Conservation (phyloP, 2,329 filamentous ascomycete species). For the Alternaria sp. region DNA sequence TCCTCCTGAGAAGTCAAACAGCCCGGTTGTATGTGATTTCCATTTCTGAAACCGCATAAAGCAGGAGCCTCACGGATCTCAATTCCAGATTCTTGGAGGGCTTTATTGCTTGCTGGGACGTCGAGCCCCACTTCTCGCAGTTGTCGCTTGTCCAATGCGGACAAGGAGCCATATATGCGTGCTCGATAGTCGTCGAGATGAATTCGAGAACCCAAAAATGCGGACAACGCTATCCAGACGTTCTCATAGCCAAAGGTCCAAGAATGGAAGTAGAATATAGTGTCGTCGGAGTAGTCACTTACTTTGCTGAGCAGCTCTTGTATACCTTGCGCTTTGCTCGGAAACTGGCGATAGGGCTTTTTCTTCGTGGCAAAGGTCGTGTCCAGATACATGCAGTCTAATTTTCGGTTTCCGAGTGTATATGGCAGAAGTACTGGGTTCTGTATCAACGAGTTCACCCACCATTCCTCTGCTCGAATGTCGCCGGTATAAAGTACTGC, state of each 20-base stretch:
- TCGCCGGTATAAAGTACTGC: slow-evolving; percentile 89
- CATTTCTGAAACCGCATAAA: slow-evolving; percentile 75
- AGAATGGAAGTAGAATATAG: slow-evolving; percentile 81
- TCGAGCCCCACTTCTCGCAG: slow-evolving; percentile 46
- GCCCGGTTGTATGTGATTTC: slow-evolving; percentile 72
- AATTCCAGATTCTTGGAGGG: slow-evolving; percentile 42
- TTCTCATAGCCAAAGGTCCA: slow-evolving; percentile 97
- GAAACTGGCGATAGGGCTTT: slow-evolving; percentile 59
- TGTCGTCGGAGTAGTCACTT: slow-evolving; percentile 70
- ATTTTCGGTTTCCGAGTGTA: slow-evolving; percentile 51
- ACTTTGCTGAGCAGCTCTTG: slow-evolving; percentile 75
- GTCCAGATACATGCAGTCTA: slow-evolving; percentile 88
- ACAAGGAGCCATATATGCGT: slow-evolving; percentile 69
- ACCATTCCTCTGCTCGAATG: slow-evolving; percentile 84
- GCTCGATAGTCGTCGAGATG: slow-evolving; percentile 86
- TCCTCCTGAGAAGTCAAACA: slow-evolving; percentile 70
- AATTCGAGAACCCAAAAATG: slow-evolving; percentile 71
- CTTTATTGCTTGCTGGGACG: slow-evolving; percentile 36
- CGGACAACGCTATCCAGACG: slow-evolving; percentile 82
- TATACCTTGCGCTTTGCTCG: slow-evolving; percentile 75
- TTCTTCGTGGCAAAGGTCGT: slow-evolving; percentile 73
- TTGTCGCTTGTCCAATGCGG: slow-evolving; percentile 37
- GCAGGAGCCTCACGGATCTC: slow-evolving; percentile 65
- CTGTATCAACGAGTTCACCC: slow-evolving; percentile 74
- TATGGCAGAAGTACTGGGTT: slow-evolving; percentile 80